Evolutionary conservation across 176 grass and related monocot species (phyloP).

Genomic region (Rhipidocladum racemiflorum): DNA sequence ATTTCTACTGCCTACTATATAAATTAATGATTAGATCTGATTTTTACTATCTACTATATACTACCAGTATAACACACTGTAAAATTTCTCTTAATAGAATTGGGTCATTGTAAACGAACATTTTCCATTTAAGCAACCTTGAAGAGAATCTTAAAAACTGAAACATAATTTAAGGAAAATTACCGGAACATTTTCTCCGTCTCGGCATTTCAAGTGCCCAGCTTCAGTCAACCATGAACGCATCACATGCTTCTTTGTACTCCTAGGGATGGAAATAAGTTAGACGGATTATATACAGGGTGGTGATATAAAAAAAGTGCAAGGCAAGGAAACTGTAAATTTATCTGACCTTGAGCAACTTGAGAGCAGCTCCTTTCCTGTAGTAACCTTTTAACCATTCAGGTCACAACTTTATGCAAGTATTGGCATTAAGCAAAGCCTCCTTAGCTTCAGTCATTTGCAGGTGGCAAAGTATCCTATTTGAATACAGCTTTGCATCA

Average conservation of each 20-base stretch:
- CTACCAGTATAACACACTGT: too few relatives aligned
- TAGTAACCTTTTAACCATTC: conserved; percentile 12
- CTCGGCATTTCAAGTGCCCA: not conserved
- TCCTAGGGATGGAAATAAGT: not conserved
- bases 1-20: too few relatives aligned
- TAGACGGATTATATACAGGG: not conserved
- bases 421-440: not conserved
- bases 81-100: too few relatives aligned
- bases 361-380: conserved; percentile 20
- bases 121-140: too few relatives aligned
- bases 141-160: too few relatives aligned
- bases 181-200: not conserved
- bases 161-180: not conserved
- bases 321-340: not conserved
- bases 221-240: conserved; percentile 6
- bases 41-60: too few relatives aligned
- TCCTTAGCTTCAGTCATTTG: not conserved
- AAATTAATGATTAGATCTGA: too few relatives aligned
- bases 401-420: conserved; percentile 2
- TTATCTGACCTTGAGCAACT: conserved; percentile 1
- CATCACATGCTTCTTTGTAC: conserved; percentile 1
- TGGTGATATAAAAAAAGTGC: not conserved
- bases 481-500: not conserved
- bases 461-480: conserved; percentile 8
- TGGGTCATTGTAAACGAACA: too few relatives aligned